Conservation (phyloP, 1,284 basidiomycete species). For the Pascua guehoae region DNA sequence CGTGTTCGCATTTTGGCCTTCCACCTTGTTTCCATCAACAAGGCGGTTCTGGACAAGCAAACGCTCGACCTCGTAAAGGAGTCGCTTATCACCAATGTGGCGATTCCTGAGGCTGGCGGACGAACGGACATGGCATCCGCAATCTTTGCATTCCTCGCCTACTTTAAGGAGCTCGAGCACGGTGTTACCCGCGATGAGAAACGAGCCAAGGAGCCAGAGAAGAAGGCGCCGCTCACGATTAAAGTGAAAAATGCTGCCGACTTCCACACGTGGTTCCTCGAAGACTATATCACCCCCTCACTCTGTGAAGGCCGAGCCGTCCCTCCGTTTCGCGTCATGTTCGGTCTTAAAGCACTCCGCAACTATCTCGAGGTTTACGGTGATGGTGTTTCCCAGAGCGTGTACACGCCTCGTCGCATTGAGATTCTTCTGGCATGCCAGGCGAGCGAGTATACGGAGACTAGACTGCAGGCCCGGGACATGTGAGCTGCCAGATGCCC, state of each 20-base stretch:
- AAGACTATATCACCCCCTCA: slow-evolving; percentile 25
- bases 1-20: slow-evolving; percentile 36
- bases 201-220: slow-evolving; percentile 5
- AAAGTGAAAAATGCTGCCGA: background rate
- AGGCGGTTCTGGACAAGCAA: slow-evolving; percentile 21
- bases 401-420: slow-evolving; percentile 36
- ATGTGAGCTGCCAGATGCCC: slow-evolving; percentile 37
- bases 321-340: slow-evolving; percentile 30
- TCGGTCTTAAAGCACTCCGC: slow-evolving; percentile 27
- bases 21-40: slow-evolving; percentile 29
- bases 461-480: slow-evolving; percentile 29
- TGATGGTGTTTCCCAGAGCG: slow-evolving; percentile 1
- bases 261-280: slow-evolving; percentile 31
- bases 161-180: slow-evolving; percentile 21
- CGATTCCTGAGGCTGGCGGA: slow-evolving; percentile 27
- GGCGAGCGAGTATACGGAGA: slow-evolving; percentile 44
- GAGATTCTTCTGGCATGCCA: slow-evolving; percentile 41
- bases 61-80: slow-evolving; percentile 29
- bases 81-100: slow-evolving; percentile 26
- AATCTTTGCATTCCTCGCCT: slow-evolving; percentile 29
- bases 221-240: background rate
- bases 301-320: slow-evolving; percentile 24
- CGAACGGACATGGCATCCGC: slow-evolving; percentile 40
- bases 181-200: slow-evolving; percentile 7
- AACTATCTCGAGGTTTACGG: slow-evolving; percentile 37